A percentile compares a stretch with the other conserved stretches of the same genome.
These are phyloP conservation scores for Bretschneidera sinensis DNA, from an alignment of 345 rosid genomes.

Conservation along the genomic window DNA sequence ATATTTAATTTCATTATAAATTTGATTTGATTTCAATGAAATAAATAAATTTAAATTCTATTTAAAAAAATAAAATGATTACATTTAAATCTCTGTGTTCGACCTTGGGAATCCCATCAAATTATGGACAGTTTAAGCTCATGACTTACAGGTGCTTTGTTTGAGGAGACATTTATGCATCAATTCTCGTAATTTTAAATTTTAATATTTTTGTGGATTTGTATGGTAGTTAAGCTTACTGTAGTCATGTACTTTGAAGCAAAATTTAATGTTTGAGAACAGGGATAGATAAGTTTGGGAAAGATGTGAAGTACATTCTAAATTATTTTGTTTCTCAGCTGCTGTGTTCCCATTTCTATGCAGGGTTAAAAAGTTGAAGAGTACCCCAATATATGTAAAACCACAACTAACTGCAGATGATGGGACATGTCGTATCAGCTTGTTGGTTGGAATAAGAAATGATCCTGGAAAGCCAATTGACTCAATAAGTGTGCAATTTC, in stretches of 20 bases:
- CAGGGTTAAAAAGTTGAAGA: constrained; percentile 87
- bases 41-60: too few relatives aligned
- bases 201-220: too few relatives aligned
- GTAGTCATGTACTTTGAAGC: too few relatives aligned
- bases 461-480: constrained; percentile 85
- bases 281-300: neutral
- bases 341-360: constrained; percentile 10
- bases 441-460: constrained; percentile 74
- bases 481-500: constrained; percentile 69
- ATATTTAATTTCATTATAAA: too few relatives aligned
- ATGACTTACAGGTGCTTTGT: constrained; percentile 86
- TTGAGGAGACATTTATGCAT: neutral
- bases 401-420: constrained; percentile 82
- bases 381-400: constrained; percentile 74
- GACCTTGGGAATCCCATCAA: constrained; percentile 96
- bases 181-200: neutral
- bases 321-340: neutral
- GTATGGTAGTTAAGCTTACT: too few relatives aligned
- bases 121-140: constrained; percentile 86
- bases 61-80: too few relatives aligned
- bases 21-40: too few relatives aligned
- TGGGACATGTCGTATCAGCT: constrained; percentile 64
- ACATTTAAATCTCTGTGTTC: constrained; percentile 91
- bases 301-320: neutral
- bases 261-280: too few relatives aligned